Conservation (phyloP, 306 rosid species). For the Alnus rubra region DNA sequence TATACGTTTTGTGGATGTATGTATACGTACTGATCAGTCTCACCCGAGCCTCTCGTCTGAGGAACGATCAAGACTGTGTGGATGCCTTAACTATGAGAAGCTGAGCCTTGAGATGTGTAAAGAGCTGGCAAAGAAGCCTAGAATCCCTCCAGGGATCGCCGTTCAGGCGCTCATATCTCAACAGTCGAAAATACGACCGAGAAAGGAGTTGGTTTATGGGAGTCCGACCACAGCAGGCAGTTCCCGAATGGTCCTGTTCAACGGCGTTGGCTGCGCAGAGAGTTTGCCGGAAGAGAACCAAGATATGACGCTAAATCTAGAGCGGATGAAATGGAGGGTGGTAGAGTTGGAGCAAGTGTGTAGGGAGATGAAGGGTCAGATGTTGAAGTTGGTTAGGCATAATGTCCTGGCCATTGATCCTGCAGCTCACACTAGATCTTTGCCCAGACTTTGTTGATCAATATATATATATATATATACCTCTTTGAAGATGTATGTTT, state of each 20-base stretch:
- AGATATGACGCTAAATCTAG: constrained; percentile 36
- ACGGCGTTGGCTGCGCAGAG: too few species aligned
- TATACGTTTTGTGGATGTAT: not conserved
- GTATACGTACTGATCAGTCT: constrained; percentile 40
- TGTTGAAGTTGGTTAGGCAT: constrained; percentile 46
- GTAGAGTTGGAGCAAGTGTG: constrained; percentile 65
- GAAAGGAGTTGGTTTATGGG: constrained; percentile 11
- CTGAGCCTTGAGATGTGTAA: constrained; percentile 64
- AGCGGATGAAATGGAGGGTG: constrained; percentile 64
- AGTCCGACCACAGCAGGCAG: constrained; percentile 3
- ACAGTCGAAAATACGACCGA: constrained; percentile 30
- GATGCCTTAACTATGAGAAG: constrained; percentile 67
- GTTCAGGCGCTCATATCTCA: constrained; percentile 68
- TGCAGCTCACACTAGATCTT: constrained; percentile 33
- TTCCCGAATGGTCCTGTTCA: too few species aligned
- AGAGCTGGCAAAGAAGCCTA: constrained; percentile 73
- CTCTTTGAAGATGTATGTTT: not conserved
- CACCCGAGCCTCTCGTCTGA: constrained; percentile 54
- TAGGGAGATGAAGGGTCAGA: constrained; percentile 56
- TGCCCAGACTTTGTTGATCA: constrained; percentile 56
- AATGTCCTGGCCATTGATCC: constrained; percentile 34
- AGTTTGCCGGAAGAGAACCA: constrained; percentile 38
- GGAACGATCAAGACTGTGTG: constrained; percentile 65
- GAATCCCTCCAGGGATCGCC: constrained; percentile 71
- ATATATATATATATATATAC: not conserved